Conservation (phyloP, 257 asterid species). For the Haberlea rhodopensis region DNA sequence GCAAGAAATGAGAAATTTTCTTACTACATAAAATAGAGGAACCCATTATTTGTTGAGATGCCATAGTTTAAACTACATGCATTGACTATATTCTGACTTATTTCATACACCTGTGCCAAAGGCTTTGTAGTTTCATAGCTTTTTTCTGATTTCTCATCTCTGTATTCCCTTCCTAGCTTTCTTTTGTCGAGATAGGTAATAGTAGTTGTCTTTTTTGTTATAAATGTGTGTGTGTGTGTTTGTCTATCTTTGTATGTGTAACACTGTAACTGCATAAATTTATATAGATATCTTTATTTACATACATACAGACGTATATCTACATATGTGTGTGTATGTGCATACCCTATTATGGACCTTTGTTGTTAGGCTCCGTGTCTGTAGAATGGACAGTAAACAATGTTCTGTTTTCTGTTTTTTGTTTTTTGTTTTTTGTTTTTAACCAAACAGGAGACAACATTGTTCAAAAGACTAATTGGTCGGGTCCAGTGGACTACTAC, state of each 20-base stretch:
- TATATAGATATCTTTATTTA: background rate
- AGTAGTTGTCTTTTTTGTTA: background rate
- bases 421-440: no score
- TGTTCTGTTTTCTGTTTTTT: no score
- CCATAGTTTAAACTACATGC: constrained; percentile 3
- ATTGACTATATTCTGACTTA: constrained; percentile 4
- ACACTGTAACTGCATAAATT: no score
- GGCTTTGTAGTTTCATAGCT: background rate
- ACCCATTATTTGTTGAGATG: constrained; percentile 2
- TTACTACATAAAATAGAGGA: constrained; percentile 14
- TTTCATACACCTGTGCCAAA: no score
- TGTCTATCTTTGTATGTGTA: no score
- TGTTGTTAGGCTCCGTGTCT: background rate
- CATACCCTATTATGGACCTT: background rate
- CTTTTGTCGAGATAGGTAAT: background rate
- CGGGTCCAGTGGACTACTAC: background rate
- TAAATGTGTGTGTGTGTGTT: no score
- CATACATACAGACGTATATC: background rate
- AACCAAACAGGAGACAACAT: background rate
- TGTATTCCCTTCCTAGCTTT: background rate
- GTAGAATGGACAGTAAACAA: background rate
- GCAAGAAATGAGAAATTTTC: background rate
- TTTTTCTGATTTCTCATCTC: background rate
- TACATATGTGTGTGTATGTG: background rate
- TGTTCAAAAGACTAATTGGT: background rate